Percentiles rank a stretch among this genome's conserved stretches.
phyloP scores from a whole-genome alignment of 805 yeast species.

The Saturnispora hagleri region DNA sequence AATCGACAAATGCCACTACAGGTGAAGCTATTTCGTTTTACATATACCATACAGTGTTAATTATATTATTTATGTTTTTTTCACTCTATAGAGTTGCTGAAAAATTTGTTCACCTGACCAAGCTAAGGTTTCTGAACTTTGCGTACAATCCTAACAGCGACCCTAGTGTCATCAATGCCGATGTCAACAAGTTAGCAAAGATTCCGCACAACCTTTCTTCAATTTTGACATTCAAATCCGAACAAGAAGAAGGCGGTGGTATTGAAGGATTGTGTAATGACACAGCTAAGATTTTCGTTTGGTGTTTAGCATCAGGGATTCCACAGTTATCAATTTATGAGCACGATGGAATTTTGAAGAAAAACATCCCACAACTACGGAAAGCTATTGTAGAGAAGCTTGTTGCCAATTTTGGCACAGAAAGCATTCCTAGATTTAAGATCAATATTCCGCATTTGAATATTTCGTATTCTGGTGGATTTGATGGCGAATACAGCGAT shows the following conservation, averaged over 20 bases:
- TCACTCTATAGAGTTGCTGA: constrained; percentile 47
- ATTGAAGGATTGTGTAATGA: constrained; percentile 70
- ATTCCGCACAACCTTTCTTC: constrained; percentile 72
- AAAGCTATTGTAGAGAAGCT: constrained; percentile 50
- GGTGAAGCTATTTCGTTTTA: constrained; percentile 19
- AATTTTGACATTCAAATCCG: constrained; percentile 62
- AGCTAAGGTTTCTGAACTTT: constrained; percentile 48
- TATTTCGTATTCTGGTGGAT: constrained; percentile 34
- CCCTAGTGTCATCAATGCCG: constrained; percentile 81
- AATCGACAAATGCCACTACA: neutral
- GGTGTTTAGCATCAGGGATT: constrained; percentile 89
- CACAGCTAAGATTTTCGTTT: constrained; percentile 67
- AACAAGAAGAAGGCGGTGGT: constrained; percentile 85
- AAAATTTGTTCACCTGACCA: constrained; percentile 40
- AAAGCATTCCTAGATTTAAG: constrained; percentile 50
- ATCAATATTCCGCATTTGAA: constrained; percentile 64
- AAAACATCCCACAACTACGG: constrained; percentile 45
- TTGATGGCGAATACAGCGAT: constrained; percentile 27
- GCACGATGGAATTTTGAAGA: constrained; percentile 57
- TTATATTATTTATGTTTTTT: constrained; percentile 45
- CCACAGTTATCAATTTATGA: constrained; percentile 69
- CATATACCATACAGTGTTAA: constrained; percentile 40
- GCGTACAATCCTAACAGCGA: constrained; percentile 65
- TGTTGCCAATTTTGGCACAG: constrained; percentile 64
- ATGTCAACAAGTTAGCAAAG: constrained; percentile 62